Base-by-base conservation (phyloP, 2,329 filamentous ascomycete species). In the Fusarium temperatum region DNA sequence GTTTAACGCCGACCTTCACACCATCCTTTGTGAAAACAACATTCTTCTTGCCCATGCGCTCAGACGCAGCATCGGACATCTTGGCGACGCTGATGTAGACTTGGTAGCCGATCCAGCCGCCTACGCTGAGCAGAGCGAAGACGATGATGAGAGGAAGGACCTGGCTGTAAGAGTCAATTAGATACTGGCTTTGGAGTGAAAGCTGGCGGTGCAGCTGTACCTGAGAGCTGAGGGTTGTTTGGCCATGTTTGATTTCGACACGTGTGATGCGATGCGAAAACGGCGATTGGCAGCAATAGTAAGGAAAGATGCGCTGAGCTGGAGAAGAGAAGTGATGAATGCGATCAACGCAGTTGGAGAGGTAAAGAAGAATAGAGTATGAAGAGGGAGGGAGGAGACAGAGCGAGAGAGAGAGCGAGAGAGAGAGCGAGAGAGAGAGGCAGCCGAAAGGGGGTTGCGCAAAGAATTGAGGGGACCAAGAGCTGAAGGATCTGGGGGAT, bases 1-100 rank as follows among this genome's bases (percentile, higher is more conserved):
- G 87, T 83, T 91, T 92, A 70, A 95, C 88, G 55, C 91, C 91
- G 50, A 95, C 92, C 68, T 89, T 89, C 69, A 93, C 83, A 63
- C 93, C 93, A 64, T 94, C 93, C 80, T 93, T 94, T 44, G 91
- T 92, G 82, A 94, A 93, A 45, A 90, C 86, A 64, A 95, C 89
- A 80, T 95, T 92, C 84, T 92, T 93, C 84, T 90, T 90, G 81
- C 91, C 90, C 89, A 95, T 93, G 79, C 90, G 90, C 82, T 92
- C 87, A 55, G 88, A 89, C 53, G 92, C 92, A 66, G 89, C 87
- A 68, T 89, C 85, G 69, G 89, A 88, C 77, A 95, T 91, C 81
- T 93, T 88, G 82, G 86, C 87, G 63, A 89, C 86, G 82, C 90
- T 90, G 62, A 92, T 82, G 83, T 93, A 95, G 80, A 95, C 87